A percentile compares a stretch with the other conserved stretches of the same genome.
These are phyloP conservation scores for Acer yangbiense DNA, from an alignment of 345 rosid species.

Conservation along the genomic window DNA sequence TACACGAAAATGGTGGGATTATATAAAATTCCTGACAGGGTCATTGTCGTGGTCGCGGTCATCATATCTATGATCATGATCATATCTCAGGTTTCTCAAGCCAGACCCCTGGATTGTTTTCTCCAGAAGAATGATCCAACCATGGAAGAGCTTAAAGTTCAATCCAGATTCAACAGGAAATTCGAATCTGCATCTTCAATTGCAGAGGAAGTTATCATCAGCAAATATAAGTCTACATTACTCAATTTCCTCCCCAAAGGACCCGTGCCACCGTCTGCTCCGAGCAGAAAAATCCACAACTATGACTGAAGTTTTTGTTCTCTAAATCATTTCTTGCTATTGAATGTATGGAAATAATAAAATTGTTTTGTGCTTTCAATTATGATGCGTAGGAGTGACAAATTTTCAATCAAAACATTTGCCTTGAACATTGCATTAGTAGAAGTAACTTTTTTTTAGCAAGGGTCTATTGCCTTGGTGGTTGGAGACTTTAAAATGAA, in stretches of 20 bases:
- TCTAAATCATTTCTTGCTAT: neutral
- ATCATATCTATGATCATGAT: neutral
- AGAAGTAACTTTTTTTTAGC: no score
- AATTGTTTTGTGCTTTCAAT: neutral
- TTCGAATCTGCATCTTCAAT: neutral
- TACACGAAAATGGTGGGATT: constrained; percentile 5
- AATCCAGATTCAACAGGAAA: neutral
- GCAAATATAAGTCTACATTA: constrained; percentile 18
- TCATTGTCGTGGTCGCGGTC: neutral
- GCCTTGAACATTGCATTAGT: no score
- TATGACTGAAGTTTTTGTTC: constrained; percentile 10
- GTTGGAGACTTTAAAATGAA: no score
- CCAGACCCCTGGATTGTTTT: constrained; percentile 20
- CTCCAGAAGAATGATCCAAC: neutral
- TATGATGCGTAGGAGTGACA: neutral
- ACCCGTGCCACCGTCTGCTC: constrained; percentile 32
- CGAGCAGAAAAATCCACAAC: constrained; percentile 33
- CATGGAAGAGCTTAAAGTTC: neutral
- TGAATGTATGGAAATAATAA: neutral
- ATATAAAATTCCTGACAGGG: neutral
- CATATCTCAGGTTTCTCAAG: constrained; percentile 13
- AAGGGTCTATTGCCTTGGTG: no score
- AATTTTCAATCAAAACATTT: no score
- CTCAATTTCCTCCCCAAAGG: constrained; percentile 38
- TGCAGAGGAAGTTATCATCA: neutral